Base-by-base conservation (phyloP, 306 rosid genomes). In the Pterocarpus macrocarpus region DNA sequence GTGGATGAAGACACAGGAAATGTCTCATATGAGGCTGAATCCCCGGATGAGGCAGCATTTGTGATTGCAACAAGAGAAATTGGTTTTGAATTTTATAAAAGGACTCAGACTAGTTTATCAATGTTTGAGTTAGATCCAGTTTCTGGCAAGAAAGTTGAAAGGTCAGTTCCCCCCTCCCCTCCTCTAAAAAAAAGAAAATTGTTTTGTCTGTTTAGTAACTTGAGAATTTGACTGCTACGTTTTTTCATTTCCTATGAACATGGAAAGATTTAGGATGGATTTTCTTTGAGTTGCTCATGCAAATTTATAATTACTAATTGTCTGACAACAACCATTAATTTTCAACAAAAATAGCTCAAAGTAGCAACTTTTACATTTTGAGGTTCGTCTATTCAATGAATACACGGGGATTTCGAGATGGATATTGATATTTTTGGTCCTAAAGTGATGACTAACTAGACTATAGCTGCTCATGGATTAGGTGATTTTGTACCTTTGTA, bases 11-110 rank as follows among this genome's bases (percentile, higher is more conserved):
- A 56, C 49, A 85, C 86, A 0, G 90, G 92, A 64, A 87, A 88
- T 66, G 84, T 94, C 41, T 75, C 90, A n/a, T 96, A 92, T 3
- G 99, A 96, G 81, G 98, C 98, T 66, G 99, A 96, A 85, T 96
- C 99, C 50, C 99, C 99, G 0, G 99, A 96, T 76, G 99, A 96
- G 90, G 91, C 98, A 49, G 98, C 99, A 73, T 96, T 96, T 86
- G 98, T 96, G 80, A 94, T 96, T 84, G 97, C 99, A 57, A 98
- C 98, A 2, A 90, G 97, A 84, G 99, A 96, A 83, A 67, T 96
- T 70, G 98, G 99, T 75, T 96, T 96, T 73, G 95, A 90, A 80
- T 92, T 94, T 89, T 94, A 82, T 83, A 90, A 88, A 83, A 89
- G 99, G 85, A 90, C 99, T 22, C 99, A 96, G 82, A 92, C 90